These are phyloP conservation scores for Syzygium jambos DNA, from an alignment of 345 rosid species.

Conservation along the genomic window DNA sequence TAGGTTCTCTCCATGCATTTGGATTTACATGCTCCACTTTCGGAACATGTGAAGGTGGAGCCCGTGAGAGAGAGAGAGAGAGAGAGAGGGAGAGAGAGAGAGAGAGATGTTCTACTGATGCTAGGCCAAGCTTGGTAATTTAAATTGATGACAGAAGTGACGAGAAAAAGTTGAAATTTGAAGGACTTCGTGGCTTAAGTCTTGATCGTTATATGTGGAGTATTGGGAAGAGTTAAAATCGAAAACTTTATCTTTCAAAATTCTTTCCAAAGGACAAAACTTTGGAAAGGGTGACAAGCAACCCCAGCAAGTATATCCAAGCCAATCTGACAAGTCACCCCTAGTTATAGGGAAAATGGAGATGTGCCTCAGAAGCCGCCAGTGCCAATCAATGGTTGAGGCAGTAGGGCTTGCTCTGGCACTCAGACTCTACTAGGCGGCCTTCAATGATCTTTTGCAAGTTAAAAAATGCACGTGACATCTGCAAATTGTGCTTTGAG, in stretches of 20 bases:
- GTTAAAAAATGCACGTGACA: neutral
- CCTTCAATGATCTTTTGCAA: neutral
- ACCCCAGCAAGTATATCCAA: neutral
- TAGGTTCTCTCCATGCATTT: neutral
- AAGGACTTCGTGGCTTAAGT: neutral
- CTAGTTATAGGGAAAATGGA: neutral
- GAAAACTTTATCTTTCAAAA: neutral
- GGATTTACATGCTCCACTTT: neutral
- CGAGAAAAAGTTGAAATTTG: neutral
- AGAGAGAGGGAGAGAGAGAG: neutral
- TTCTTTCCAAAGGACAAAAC: neutral
- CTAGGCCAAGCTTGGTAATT: neutral
- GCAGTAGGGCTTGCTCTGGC: neutral
- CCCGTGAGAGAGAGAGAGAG: neutral
- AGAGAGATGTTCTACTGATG: neutral
- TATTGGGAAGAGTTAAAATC: neutral
- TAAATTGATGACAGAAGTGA: neutral
- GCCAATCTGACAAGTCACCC: neutral
- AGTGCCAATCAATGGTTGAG: neutral
- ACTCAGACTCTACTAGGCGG: neutral
- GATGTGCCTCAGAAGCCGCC: neutral
- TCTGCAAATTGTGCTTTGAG: neutral
- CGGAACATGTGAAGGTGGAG: neutral
- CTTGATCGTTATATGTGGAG: neutral
- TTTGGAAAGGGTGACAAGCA: neutral